Base-by-base conservation (phyloP, 441 rosid genomes). In the Raphanus hybrid region DNA sequence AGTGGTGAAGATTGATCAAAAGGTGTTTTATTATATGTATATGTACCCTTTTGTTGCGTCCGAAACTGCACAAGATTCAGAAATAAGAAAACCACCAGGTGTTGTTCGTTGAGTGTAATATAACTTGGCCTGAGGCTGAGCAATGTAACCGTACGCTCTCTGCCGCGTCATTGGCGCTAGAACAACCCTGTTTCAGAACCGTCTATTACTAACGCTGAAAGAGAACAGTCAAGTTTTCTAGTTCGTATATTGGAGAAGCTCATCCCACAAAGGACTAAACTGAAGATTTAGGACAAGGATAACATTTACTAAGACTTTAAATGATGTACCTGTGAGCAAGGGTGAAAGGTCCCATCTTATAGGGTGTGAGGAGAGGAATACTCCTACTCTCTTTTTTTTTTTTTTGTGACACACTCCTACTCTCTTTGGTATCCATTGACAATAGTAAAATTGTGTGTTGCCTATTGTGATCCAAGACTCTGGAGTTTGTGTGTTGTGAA, bases 81-180 rank as follows among this genome's bases (percentile, higher is more conserved):
- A 20, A 14, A 85, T 78, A 74, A 88, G 79, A 20, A 88, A 64
- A 2, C 90, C 88, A 14, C 87, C 88, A 3, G 55, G 69, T 15
- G 86, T 81, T 29, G 90, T 58, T 62, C 86, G 77, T 6, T 85
- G 85, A 20, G 85, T 10, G 70, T 88, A 83, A 63, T 16, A 82
- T 55, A 55, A 55, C 37, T 57, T 62, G 5, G 84, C 78, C 8
- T 84, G 87, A 12, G 85, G 85, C 48, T 83, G 85, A 37, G 85
- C 45, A 41, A 76, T 45, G 54, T 73, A 59, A 15, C 79, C 67
- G 67, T 82, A 76, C 39, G 81, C 80, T 73, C 79, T 66, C 15
- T 20, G 10, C 65, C 83, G 76, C 8, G 81, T 71, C 61, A 82
- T 14, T 39, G 85, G 81, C 4, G 85, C 75, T 20, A 79, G 50